Evolutionary conservation across 2,329 filamentous ascomycete genomes (phyloP).

Genomic region (Fusarium vanettenii): DNA sequence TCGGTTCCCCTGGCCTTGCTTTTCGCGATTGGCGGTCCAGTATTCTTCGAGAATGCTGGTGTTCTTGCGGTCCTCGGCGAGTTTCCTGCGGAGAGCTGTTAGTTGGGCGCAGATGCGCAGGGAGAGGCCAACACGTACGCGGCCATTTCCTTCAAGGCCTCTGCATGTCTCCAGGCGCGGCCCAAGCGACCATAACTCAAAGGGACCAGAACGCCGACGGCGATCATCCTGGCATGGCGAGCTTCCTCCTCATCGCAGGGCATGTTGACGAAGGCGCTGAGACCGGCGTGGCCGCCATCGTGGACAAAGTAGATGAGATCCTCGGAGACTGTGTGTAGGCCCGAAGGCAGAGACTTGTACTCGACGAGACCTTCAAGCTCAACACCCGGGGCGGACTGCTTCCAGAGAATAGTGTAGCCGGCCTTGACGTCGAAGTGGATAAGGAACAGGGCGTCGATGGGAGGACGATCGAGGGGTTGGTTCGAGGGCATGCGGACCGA

Average conservation of each 20-base stretch:
- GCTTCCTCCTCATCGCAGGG: conserved; percentile 80
- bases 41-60: conserved; percentile 78
- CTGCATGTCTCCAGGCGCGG: conserved; percentile 88
- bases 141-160: conserved; percentile 79
- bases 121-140: conserved; percentile 58
- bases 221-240: conserved; percentile 91
- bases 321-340: conserved; percentile 86
- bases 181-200: conserved; percentile 87
- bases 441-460: conserved; percentile 82
- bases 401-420: conserved; percentile 92
- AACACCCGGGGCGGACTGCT: conserved; percentile 76
- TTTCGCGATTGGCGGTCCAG: conserved; percentile 71
- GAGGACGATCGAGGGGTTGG: conserved; percentile 48
- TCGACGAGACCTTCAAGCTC: conserved; percentile 89
- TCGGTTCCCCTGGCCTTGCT: conserved; percentile 49
- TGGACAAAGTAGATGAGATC: conserved; percentile 97
- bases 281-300: conserved; percentile 79
- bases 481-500: conserved; percentile 50
- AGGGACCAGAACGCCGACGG: conserved; percentile 89
- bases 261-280: conserved; percentile 91
- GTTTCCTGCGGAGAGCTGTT: conserved; percentile 54
- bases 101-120: conserved; percentile 27
- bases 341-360: conserved; percentile 95
- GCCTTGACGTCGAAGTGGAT: conserved; percentile 94
- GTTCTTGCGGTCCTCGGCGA: conserved; percentile 74